Evolutionary conservation across 495 filamentous ascomycete species (phyloP), one percentile per base, ranked within the genome.

Genomic region (Penicillium canariense): DNA sequence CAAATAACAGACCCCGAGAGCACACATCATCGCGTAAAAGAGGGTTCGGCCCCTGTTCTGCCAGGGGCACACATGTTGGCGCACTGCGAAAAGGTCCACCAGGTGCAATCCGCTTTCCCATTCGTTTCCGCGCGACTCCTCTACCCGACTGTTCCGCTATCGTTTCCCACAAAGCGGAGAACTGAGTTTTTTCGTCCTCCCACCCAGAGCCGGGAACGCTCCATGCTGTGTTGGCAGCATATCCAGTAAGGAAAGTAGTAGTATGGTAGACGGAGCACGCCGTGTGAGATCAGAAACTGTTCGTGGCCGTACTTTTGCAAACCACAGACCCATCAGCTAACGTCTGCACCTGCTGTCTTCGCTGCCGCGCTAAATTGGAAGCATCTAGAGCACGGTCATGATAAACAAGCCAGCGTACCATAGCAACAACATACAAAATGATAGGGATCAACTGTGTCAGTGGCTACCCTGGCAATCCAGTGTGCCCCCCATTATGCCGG

Each of bases 71-170:
- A 52, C 18, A 43, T 32, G 25, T 53, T 40, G 30, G 36, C 28
- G 26, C 31, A 31, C 47, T 30, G 18, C 15, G 14, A 26, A 11
- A 4, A 12, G 42, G 38, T 20, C 51, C 51, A 54, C 51, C 20
- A 22, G 52, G 35, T 32, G 11, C 3, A 28, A 40, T 26, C 26
- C 8, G 14, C 2, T 20, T 18, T 58, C 30, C 36, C 12, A 58
- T 61, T 59, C 48, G 48, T 56, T 65, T 57, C 59, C 62, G 56
- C 59, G 59, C 62, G 62, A 54, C 56, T 66, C 56, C 48, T 56
- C 55, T 58, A 48, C 52, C 62, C 58, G 58, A 58, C 30, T 28
- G 39, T 43, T 63, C 61, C 58, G 58, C 58, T 46, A 26, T 31
- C 2, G n/a, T 36, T 22, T 23, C 25, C 10, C 20, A n/a, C 32